Percentiles rank a stretch among this genome's conserved stretches.
These are phyloP conservation scores for Tulasnella sp. DNA, from an alignment of 768 basidiomycete genomes.

Conservation along the genomic window DNA sequence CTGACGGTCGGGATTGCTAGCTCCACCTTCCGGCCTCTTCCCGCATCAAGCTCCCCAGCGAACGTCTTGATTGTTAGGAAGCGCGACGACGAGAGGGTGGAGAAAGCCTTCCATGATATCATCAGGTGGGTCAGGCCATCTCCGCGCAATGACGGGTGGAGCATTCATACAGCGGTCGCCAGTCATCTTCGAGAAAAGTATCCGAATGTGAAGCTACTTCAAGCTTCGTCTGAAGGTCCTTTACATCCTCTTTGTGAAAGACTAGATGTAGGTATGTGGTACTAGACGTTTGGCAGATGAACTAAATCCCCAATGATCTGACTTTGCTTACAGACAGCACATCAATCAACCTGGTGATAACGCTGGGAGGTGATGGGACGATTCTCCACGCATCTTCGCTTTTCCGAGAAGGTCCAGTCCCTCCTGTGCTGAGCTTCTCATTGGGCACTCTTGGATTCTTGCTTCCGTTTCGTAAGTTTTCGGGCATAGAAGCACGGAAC, in stretches of 20 bases:
- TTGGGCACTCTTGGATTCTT: constrained; percentile 92
- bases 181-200: constrained; percentile 17
- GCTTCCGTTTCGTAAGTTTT: constrained; percentile 78
- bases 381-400: constrained; percentile 88
- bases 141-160: constrained; percentile 19
- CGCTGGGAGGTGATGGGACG: constrained; percentile 89
- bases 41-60: background rate
- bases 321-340: constrained; percentile 25
- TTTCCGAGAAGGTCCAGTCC: constrained; percentile 83
- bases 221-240: constrained; percentile 13
- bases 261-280: background rate
- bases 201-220: constrained; percentile 19
- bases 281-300: background rate
- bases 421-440: constrained; percentile 82
- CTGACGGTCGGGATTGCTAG: no score
- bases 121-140: background rate
- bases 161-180: constrained; percentile 18
- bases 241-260: background rate
- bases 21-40: no score
- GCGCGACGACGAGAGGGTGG: constrained; percentile 25
- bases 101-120: constrained; percentile 6
- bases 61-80: constrained; percentile 29
- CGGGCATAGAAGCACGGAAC: background rate
- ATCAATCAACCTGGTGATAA: constrained; percentile 77
- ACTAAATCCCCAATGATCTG: no score